A percentile compares a stretch with the other conserved stretches of the same genome.
phyloP scores from a whole-genome alignment of 257 asterid species.

The Fraxinus americana region DNA sequence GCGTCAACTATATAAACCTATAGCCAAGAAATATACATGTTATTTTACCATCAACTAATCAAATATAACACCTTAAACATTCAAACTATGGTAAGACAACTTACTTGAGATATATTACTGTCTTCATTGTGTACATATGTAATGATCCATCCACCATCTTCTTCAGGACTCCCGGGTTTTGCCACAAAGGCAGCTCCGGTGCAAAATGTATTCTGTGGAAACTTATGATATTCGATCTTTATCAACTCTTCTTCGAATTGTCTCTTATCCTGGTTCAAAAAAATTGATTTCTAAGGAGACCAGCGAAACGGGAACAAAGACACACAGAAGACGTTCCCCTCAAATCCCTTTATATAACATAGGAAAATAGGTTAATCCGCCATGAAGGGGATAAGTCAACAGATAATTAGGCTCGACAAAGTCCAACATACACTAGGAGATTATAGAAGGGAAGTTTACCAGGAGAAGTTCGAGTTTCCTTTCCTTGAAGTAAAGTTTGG shows the following conservation, averaged over 20 bases:
- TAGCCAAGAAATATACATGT: neutral
- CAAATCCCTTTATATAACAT: too few relatives aligned
- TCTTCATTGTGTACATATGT: constrained; percentile 32
- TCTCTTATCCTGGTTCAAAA: neutral
- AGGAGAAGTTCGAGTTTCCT: neutral
- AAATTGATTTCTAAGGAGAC: too few relatives aligned
- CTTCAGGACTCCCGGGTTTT: constrained; percentile 20
- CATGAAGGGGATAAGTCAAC: too few relatives aligned
- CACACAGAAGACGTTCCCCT: too few relatives aligned
- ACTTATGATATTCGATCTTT: neutral
- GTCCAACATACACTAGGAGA: too few relatives aligned
- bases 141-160: constrained; percentile 46
- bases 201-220: neutral
- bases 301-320: too few relatives aligned
- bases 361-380: too few relatives aligned
- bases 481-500: constrained; percentile 39
- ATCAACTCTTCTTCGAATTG: neutral
- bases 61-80: neutral
- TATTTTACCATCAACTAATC: neutral
- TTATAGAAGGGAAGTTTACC: constrained; percentile 7
- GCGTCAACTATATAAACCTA: constrained; percentile 62
- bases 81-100: neutral
- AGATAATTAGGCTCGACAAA: too few relatives aligned
- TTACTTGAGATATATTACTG: constrained; percentile 26
- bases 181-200: constrained; percentile 17